Evolutionary conservation across 2,329 filamentous ascomycete genomes (phyloP).

Genomic region (Graphilbum fragrans): DNA sequence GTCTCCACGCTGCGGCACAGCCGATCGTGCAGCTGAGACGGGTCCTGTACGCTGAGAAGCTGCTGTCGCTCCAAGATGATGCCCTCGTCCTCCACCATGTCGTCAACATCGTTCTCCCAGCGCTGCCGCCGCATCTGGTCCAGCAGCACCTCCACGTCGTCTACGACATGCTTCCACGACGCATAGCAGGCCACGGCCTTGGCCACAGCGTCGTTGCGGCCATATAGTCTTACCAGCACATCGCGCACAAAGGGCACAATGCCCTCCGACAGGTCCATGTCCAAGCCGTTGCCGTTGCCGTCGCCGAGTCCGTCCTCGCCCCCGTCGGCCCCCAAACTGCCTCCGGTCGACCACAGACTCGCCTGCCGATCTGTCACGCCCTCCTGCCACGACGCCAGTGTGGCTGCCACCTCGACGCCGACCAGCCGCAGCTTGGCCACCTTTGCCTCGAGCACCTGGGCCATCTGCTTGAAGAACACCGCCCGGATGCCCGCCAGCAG

Average conservation of each 20-base stretch:
- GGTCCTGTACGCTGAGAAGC: slow-evolving; percentile 53
- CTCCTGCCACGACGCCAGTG: slow-evolving; percentile 47
- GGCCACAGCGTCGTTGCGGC: slow-evolving; percentile 55
- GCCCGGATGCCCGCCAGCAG: slow-evolving; percentile 58
- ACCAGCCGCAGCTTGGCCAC: slow-evolving; percentile 53
- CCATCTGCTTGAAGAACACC: slow-evolving; percentile 56
- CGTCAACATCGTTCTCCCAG: slow-evolving; percentile 45
- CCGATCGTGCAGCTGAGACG: slow-evolving; percentile 20
- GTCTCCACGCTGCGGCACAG: too few relatives aligned
- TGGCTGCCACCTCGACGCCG: slow-evolving; percentile 49
- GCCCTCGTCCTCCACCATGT: slow-evolving; percentile 63
- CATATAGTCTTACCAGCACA: slow-evolving; percentile 58
- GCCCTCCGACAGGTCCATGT: slow-evolving; percentile 52
- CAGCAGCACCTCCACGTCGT: slow-evolving; percentile 50
- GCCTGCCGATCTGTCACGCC: slow-evolving; percentile 35
- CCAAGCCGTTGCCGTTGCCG: slow-evolving; percentile 24
- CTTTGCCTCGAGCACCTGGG: slow-evolving; percentile 49
- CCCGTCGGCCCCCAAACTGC: neutral
- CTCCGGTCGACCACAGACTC: slow-evolving; percentile 54
- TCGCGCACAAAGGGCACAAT: slow-evolving; percentile 57
- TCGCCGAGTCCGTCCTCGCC: neutral
- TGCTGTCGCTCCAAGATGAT: slow-evolving; percentile 54
- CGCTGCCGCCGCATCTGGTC: slow-evolving; percentile 53
- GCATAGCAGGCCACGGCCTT: slow-evolving; percentile 52
- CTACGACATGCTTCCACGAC: slow-evolving; percentile 63